Conservation (phyloP, 202 grass and related monocot species). For the Schoenoplectus triqueter region DNA sequence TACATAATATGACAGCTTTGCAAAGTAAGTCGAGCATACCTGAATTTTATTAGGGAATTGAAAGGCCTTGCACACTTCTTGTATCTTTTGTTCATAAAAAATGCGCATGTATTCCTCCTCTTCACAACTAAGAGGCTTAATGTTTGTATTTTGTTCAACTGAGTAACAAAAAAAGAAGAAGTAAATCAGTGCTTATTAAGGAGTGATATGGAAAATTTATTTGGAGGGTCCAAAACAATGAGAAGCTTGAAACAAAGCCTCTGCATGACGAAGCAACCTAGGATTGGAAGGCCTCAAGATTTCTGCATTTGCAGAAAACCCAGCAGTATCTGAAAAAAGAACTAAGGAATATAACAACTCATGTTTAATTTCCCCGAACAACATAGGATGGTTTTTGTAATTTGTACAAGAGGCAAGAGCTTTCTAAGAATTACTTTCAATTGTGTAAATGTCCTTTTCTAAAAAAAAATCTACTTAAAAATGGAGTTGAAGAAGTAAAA, state of each 20-base stretch:
- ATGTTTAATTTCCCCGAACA: background rate
- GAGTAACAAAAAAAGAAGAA: slow-evolving; percentile 27
- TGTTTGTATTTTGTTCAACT: slow-evolving; percentile 51
- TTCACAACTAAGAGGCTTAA: slow-evolving; percentile 76
- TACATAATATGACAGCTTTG: background rate
- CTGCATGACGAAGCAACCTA: background rate
- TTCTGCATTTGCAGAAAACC: background rate
- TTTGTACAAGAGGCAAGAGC: background rate
- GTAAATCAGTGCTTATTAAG: slow-evolving; percentile 15
- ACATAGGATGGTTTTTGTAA: background rate
- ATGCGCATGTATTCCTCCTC: slow-evolving; percentile 79
- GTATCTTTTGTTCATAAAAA: slow-evolving; percentile 99
- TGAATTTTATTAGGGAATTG: slow-evolving; percentile 97
- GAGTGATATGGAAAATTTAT: background rate
- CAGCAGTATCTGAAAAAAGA: background rate
- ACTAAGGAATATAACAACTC: background rate
- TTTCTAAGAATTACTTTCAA: slow-evolving; percentile 8
- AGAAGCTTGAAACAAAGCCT: background rate
- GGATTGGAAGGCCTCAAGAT: background rate
- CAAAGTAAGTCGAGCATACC: slow-evolving; percentile 43
- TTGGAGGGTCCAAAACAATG: background rate
- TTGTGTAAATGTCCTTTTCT: background rate
- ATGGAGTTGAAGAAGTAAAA: background rate
- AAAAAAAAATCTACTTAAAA: background rate
- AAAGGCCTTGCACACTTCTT: slow-evolving; percentile 95